Conservation (phyloP, 2,329 filamentous ascomycete genomes). For the Colletotrichum acutatum region DNA sequence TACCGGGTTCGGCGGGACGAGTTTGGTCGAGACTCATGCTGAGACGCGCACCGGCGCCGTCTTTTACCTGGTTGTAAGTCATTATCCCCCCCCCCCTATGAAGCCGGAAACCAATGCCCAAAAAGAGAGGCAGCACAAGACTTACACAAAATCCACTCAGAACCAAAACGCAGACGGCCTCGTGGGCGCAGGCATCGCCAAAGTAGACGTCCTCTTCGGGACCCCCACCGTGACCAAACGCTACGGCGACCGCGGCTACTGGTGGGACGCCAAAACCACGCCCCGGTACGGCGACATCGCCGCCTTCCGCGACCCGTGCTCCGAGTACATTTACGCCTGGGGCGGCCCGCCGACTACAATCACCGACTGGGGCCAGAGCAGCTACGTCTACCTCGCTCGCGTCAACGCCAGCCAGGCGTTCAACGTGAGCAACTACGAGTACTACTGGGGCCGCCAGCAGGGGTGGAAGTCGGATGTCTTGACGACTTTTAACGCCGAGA, state of each 20-base stretch:
- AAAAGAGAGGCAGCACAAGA: not conserved
- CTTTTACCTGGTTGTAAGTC: constrained; percentile 50
- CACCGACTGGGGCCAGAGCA: constrained; percentile 36
- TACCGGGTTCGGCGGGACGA: constrained; percentile 52
- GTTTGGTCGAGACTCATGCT: constrained; percentile 48
- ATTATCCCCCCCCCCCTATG: no score
- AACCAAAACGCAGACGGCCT: constrained; percentile 46
- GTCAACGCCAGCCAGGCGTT: constrained; percentile 49
- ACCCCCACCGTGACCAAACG: constrained; percentile 49
- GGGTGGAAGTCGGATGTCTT: constrained; percentile 49
- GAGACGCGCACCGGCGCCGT: constrained; percentile 43
- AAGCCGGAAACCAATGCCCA: no score
- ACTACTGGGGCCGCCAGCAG: constrained; percentile 51
- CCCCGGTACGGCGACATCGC: constrained; percentile 52
- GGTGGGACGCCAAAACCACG: constrained; percentile 47
- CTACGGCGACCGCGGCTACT: constrained; percentile 45
- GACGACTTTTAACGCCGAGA: constrained; percentile 46
- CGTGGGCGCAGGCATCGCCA: constrained; percentile 49
- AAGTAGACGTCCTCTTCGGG: constrained; percentile 46
- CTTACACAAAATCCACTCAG: accelerated
- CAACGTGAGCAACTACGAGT: constrained; percentile 50
- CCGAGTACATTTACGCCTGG: constrained; percentile 50
- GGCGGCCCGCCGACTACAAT: constrained; percentile 49
- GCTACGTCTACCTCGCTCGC: constrained; percentile 50
- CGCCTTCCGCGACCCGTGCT: constrained; percentile 50